Conservation (phyloP, 208 protist genomes). For the Trypanosoma theileri region DNA sequence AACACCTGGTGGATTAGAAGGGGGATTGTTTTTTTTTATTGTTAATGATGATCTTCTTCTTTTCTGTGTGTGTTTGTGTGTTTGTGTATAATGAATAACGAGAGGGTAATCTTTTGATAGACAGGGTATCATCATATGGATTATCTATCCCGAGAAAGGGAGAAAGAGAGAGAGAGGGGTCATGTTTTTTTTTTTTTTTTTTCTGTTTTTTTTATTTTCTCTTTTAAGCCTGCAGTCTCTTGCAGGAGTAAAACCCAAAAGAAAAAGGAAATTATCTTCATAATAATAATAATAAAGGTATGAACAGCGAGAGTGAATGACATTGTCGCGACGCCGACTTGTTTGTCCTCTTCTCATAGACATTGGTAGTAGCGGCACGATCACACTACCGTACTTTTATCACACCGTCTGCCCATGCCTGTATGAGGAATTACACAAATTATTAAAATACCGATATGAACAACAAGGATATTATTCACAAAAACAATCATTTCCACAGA, state of each 20-base stretch:
- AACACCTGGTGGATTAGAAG: conserved; percentile 19
- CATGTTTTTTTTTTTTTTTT: background rate
- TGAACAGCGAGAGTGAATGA: background rate
- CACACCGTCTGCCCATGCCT: conserved; percentile 24
- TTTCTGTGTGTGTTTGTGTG: background rate
- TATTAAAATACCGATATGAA: background rate
- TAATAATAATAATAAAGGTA: background rate
- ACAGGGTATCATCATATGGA: too few relatives aligned
- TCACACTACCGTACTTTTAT: conserved; percentile 29
- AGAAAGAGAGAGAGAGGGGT: too few relatives aligned
- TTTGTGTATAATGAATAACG: background rate
- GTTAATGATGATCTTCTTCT: conserved; percentile 1
- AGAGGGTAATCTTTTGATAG: too few relatives aligned
- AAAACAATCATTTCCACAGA: too few relatives aligned
- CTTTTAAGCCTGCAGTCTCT: background rate
- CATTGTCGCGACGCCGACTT: background rate
- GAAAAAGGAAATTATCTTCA: background rate
- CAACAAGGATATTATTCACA: background rate
- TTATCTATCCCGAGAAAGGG: too few relatives aligned
- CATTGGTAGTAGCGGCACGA: conserved; percentile 29
- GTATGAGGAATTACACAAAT: background rate
- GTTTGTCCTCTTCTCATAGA: conserved; percentile 26
- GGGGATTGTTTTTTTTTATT: background rate
- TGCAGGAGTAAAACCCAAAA: background rate
- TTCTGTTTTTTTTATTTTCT: background rate